These are phyloP conservation scores for Cyberlindnera petersonii DNA, from an alignment of 805 yeast species.

Conservation along the genomic window DNA sequence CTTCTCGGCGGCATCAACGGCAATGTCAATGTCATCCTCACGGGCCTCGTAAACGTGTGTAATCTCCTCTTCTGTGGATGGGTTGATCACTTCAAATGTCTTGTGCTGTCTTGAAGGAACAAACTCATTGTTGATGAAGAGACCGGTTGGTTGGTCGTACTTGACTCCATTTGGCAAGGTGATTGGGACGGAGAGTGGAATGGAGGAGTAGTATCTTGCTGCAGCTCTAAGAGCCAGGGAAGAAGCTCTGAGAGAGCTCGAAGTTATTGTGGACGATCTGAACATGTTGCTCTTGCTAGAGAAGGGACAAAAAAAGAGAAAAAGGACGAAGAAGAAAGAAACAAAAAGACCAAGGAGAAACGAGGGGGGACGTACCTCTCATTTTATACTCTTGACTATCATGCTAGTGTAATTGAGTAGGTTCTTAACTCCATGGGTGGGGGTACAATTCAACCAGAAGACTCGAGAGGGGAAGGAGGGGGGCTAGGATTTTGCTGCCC, in stretches of 20 bases:
- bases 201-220: constrained; percentile 31
- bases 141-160: constrained; percentile 78
- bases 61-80: constrained; percentile 71
- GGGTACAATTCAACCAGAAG: no score
- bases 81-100: constrained; percentile 60
- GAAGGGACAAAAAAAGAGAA: not conserved
- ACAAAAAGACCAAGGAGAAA: no score
- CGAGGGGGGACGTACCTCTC: no score
- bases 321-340: no score
- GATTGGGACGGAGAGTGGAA: constrained; percentile 44
- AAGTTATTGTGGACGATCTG: constrained; percentile 17
- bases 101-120: constrained; percentile 55
- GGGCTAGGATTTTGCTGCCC: no score
- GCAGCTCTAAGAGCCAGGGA: constrained; percentile 20
- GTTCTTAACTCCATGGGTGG: no score
- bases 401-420: no score
- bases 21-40: constrained; percentile 72
- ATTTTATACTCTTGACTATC: no score
- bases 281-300: constrained; percentile 14
- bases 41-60: constrained; percentile 70
- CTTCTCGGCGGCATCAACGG: constrained; percentile 78
- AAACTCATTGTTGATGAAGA: constrained; percentile 77
- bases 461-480: no score
- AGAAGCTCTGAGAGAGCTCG: constrained; percentile 13
- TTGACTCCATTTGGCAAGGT: constrained; percentile 70